Base-by-base conservation (phyloP, 73 alveolate genomes). In the Halteria grandinella region DNA sequence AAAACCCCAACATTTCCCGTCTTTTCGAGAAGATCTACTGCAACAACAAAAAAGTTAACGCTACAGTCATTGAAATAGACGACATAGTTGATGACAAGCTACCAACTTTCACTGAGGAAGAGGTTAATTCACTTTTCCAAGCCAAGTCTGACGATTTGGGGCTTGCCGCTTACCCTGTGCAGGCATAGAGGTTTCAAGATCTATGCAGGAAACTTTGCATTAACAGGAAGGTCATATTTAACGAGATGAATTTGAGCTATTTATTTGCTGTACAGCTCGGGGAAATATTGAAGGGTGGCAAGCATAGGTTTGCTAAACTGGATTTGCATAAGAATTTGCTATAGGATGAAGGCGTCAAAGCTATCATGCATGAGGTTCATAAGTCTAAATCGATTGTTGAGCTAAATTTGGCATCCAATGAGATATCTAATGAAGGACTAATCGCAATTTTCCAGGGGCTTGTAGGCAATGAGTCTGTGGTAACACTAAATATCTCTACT, bases 131-230 rank as follows among this genome's bases (percentile, higher is more conserved):
- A 33, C 32, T 77, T 10, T 77, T 77, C 29, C 20, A 60, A 62
- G 88, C 75, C 1, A 77, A 77, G 36, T 77, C 81, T 51, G 44
- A 62, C 18, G 88, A 77, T 48, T 17, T 77, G 20, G 52, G n/a
- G 1, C 59, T 77, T 41, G 45, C 78, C 7, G 60, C 66, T 8
- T 33, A 27, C 14, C 48, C 34, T 21, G 32, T 20, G 4, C 54
- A 77, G 45, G 24, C 17, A 10, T 11, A 60, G 45, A 28, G 78
- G 29, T 77, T 77, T 25, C 20, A 43, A 17, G 71, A 40, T 0
- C 51, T 43, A n/a, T 77, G 88, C 64, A 44, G 53, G 20, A 43
- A 41, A 15, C 24, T 63, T 14, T 62, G 72, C 41, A 48, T 62
- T 21, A 77, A 77, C 29, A 45, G 88, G 31, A 24, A 20, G 20